Evolutionary conservation across 163 green algal species (phyloP).

Genomic region (Chlamydomonas reinhardtii): DNA sequence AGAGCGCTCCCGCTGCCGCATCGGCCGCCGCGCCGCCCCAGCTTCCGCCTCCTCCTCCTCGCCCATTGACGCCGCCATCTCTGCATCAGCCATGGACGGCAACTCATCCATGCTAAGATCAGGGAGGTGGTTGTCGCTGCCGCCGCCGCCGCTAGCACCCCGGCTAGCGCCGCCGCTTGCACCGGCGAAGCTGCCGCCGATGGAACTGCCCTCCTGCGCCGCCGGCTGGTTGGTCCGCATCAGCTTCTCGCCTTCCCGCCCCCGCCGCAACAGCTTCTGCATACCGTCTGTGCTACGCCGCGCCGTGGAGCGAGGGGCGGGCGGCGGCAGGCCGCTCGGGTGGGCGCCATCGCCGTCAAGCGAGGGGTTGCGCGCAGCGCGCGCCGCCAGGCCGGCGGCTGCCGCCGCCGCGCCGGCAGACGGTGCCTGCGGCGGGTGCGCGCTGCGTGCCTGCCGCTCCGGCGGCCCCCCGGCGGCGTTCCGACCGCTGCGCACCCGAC

Average conservation of each 20-base stretch:
- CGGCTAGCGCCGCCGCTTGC: too few relatives aligned
- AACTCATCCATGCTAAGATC: neutral
- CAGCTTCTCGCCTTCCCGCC: neutral
- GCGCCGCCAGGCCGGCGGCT: neutral
- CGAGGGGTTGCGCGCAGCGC: too few relatives aligned
- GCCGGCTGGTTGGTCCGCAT: too few relatives aligned
- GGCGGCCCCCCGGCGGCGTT: neutral
- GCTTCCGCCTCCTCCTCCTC: neutral
- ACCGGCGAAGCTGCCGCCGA: too few relatives aligned
- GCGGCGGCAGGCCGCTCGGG: neutral
- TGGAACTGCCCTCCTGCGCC: too few relatives aligned
- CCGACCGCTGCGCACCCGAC: too few relatives aligned
- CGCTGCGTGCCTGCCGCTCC: neutral
- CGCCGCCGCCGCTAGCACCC: neutral
- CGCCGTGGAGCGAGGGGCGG: neutral
- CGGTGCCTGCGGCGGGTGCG: too few relatives aligned
- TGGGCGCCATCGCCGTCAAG: neutral
- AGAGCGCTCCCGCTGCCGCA: neutral
- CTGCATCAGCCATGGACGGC: neutral
- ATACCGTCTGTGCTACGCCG: neutral
- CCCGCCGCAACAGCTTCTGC: slow-evolving; percentile 6
- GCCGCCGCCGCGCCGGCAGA: too few relatives aligned
- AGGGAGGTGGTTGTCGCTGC: neutral
- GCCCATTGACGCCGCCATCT: neutral
- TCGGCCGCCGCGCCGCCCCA: neutral